Evolutionary conservation across 2,329 filamentous ascomycete species (phyloP), one percentile per base, ranked within the genome.

Genomic region (Colletotrichum lupini): DNA sequence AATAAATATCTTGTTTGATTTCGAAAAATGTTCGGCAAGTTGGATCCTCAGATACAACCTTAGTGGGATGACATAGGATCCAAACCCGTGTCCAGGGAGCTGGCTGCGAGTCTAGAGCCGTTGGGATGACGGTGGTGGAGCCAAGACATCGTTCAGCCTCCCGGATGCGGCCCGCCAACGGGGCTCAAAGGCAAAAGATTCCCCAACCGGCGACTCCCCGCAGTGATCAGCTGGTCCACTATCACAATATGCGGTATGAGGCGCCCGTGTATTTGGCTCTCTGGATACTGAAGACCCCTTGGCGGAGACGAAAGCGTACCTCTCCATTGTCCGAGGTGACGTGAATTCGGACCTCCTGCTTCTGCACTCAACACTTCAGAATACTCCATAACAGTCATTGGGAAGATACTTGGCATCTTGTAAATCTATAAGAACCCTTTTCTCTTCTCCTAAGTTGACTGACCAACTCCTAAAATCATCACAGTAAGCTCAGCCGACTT

Each of bases 141-240:
- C 62, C 24, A n/a, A 65, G 24, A 57, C 62, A 42, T 56, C 35
- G 30, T 16, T 30, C 49, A 46, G 52, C 62, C 62, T 46, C 52
- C 42, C 52, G 49, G 32, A 26, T 22, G 24, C 22, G 16, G 52
- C 12, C 49, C 19, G 24, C 24, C 32, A 65, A 37, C 59, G 61
- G 11, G 4, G 4, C 4, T 12, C 1, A 4, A 35, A 12, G n/a
- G 49, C 6, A n/a, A 52, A 22, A 4, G 16, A 52, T 64, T 2
- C 24, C 11, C 30, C 28, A 37, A 22, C 30, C 30, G 8, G n/a
- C 6, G 4, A 16, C 8, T 64, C n/a, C 16, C 3, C 8, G 4
- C 14, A 37, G 1, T 14, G 22, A 37, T 26, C 30, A 19, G 4
- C 14, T 35, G n/a, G 11, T n/a, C 24, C n/a, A 55, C 53, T 26